These are phyloP conservation scores for Lasiodiplodia theobromae DNA, from an alignment of 2,329 filamentous ascomycete species.

Conservation along the genomic window DNA sequence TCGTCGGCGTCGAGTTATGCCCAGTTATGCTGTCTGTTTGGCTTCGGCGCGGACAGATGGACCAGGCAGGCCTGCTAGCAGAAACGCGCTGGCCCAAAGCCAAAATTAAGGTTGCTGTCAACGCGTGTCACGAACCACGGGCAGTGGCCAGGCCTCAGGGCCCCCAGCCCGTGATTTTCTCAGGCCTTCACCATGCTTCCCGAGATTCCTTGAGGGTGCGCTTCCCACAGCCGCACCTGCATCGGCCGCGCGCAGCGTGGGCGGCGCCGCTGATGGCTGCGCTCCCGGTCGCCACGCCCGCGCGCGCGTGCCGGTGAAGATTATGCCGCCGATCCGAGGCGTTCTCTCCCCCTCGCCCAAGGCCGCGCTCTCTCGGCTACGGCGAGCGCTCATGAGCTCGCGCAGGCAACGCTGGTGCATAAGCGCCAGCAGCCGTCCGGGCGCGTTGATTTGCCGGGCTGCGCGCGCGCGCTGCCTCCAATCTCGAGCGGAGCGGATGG, in stretches of 20 bases:
- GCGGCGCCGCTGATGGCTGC: conserved; percentile 21
- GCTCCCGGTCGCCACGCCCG: conserved; percentile 19
- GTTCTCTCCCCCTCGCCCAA: background rate
- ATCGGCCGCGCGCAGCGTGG: conserved; percentile 11
- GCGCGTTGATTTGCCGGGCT: conserved; percentile 28
- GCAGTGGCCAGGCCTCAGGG: conserved; percentile 26
- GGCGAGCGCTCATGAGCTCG: conserved; percentile 4
- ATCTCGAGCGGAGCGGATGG: conserved; percentile 27
- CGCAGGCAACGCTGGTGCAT: conserved; percentile 29
- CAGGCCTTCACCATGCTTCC: conserved; percentile 32
- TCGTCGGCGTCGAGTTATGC: conserved; percentile 18
- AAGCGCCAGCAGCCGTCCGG: conserved; percentile 21
- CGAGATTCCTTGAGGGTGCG: conserved; percentile 32
- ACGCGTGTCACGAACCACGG: conserved; percentile 29
- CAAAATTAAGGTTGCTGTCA: conserved; percentile 32
- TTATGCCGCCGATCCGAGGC: conserved; percentile 31
- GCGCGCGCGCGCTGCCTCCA: conserved; percentile 20
- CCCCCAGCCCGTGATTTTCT: conserved; percentile 29
- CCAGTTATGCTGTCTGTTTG: conserved; percentile 7
- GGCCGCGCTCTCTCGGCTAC: background rate
- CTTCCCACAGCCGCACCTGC: conserved; percentile 27
- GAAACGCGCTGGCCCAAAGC: conserved; percentile 18
- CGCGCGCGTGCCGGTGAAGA: conserved; percentile 25
- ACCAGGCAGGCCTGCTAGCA: conserved; percentile 25
- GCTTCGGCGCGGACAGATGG: conserved; percentile 14